Percentiles rank a stretch among this genome's conserved stretches.
Evolutionary conservation across 2,329 filamentous ascomycete genomes (phyloP).

Genomic region (Fusarium sp.): DNA sequence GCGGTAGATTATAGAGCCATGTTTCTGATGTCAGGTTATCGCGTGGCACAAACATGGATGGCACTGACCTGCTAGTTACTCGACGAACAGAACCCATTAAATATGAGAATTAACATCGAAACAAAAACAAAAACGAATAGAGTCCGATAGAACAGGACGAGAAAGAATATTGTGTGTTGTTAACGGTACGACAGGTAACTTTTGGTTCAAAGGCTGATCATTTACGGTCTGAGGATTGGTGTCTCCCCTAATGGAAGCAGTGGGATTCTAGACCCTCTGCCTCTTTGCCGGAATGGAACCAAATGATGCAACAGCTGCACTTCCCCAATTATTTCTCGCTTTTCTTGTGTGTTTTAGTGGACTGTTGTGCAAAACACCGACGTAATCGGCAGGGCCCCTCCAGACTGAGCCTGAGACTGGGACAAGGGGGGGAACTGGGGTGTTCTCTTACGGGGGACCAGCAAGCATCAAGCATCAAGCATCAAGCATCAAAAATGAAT

Average conservation of each 20-base stretch:
- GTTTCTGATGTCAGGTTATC: constrained; percentile 31
- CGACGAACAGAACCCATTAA: background rate
- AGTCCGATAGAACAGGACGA: background rate
- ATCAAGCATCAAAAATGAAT: background rate
- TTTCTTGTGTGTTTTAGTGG: constrained; percentile 31
- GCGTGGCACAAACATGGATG: constrained; percentile 43
- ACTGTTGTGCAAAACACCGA: constrained; percentile 38
- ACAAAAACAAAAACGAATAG: too few relatives aligned
- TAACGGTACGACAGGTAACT: constrained; percentile 1
- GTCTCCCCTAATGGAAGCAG: constrained; percentile 40
- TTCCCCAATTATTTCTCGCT: constrained; percentile 31
- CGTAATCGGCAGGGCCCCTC: constrained; percentile 41
- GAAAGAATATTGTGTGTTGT: background rate
- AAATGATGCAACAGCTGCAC: constrained; percentile 46
- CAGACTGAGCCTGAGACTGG: constrained; percentile 18
- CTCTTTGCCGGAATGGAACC: constrained; percentile 34
- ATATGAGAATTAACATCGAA: background rate
- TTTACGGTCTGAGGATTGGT: constrained; percentile 33
- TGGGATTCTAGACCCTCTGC: constrained; percentile 37
- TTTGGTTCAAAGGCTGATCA: constrained; percentile 19
- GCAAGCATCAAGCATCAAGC: too few relatives aligned
- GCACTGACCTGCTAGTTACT: constrained; percentile 36
- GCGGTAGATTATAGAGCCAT: background rate
- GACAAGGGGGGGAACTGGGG: constrained; percentile 2
- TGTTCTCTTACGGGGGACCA: too few relatives aligned